Evolutionary conservation across 2,329 filamentous ascomycete species (phyloP).

Genomic region (Cladosporium sp.): DNA sequence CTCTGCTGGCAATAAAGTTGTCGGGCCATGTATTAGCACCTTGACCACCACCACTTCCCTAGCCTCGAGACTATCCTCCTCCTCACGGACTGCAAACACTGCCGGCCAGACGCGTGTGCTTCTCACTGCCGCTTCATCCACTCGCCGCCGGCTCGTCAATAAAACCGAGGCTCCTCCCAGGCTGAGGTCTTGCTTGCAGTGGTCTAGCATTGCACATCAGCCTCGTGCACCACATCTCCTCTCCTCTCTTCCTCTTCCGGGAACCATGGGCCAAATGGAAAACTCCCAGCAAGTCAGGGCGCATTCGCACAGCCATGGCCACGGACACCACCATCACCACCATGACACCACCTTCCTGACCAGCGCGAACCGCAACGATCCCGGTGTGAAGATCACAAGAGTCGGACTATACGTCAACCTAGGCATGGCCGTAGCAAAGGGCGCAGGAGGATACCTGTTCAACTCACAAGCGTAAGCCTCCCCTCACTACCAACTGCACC

Average conservation of each 20-base stretch:
- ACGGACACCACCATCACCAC: conserved; percentile 67
- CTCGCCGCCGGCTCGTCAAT: background rate
- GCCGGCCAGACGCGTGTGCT: conserved; percentile 11
- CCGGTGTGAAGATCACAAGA: conserved; percentile 87
- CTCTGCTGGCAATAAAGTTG: background rate
- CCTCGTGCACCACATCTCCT: conserved; percentile 13
- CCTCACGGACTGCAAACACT: background rate
- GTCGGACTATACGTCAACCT: conserved; percentile 87
- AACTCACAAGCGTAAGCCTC: conserved; percentile 69
- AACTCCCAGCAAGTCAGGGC: conserved; percentile 23
- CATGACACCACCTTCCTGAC: conserved; percentile 82
- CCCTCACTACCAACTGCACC: background rate
- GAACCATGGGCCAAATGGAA: conserved; percentile 3
- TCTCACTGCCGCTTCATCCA: conserved; percentile 5
- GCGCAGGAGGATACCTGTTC: conserved; percentile 86
- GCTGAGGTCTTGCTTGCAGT: conserved; percentile 27
- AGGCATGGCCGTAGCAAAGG: conserved; percentile 91
- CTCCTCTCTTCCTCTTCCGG: background rate
- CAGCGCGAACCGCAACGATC: conserved; percentile 81
- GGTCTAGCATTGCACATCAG: conserved; percentile 32
- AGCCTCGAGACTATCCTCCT: too few relatives aligned
- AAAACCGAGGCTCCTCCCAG: background rate
- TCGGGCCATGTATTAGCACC: conserved; percentile 7
- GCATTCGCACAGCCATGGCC: conserved; percentile 48
- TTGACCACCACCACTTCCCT: background rate